phyloP scores from a whole-genome alignment of 345 rosid genomes.

The Xanthoceras sorbifolium region DNA sequence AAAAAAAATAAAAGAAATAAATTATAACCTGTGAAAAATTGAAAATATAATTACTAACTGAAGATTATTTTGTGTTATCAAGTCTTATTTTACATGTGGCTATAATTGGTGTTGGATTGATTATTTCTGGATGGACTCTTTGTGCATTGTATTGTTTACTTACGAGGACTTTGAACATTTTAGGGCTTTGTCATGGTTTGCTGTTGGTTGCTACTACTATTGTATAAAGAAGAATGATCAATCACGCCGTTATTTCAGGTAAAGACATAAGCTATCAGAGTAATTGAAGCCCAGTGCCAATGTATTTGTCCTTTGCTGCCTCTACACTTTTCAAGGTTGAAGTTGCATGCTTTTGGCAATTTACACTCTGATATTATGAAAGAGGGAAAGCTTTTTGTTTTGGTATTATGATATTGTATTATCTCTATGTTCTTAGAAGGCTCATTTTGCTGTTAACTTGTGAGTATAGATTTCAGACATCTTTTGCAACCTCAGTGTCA shows the following conservation, averaged over 20 bases:
- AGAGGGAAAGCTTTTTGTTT: not conserved
- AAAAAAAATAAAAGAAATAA: not conserved
- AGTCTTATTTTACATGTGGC: not conserved
- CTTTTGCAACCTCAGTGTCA: not conserved
- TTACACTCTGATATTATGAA: not conserved
- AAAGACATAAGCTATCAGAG: slow-evolving; percentile 19
- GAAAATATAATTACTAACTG: not conserved
- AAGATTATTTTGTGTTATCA: not conserved
- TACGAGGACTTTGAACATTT: slow-evolving; percentile 20
- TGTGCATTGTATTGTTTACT: slow-evolving; percentile 1
- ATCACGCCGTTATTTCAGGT: slow-evolving; percentile 91
- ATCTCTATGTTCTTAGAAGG: not conserved
- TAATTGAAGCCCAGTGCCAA: slow-evolving; percentile 17
- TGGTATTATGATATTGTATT: slow-evolving; percentile 7
- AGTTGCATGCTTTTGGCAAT: not conserved
- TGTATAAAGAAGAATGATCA: slow-evolving; percentile 88
- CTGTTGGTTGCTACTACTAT: slow-evolving; percentile 76
- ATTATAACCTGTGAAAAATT: not conserved
- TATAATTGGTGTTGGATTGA: not conserved
- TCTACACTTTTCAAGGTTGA: not conserved
- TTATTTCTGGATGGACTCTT: not conserved
- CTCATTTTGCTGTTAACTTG: not conserved
- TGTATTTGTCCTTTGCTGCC: not conserved
- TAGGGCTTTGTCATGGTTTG: slow-evolving; percentile 97
- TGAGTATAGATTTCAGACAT: not conserved